Evolutionary conservation across 768 basidiomycete species (phyloP), one percentile per base, ranked within the genome.

Genomic region (Lentinula detonsa): DNA sequence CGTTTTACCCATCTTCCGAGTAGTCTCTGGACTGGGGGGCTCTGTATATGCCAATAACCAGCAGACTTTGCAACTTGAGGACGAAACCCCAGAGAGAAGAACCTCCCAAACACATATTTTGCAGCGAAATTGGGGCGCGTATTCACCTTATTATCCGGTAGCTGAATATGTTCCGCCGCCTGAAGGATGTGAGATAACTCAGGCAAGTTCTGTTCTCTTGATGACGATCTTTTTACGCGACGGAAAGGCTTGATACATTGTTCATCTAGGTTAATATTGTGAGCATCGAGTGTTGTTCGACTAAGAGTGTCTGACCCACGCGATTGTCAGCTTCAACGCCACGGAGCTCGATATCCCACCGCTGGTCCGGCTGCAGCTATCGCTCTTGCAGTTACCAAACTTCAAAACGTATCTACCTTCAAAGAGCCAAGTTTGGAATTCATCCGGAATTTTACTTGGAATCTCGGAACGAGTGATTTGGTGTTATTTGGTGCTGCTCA

Each of bases 311-410:
- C 28, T 28, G 28, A 3, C 28, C 28, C 28, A 28, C 3, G 28
- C 28, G 3, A 28, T 28, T 28, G 28, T 35, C 13, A 93, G 91
- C 74, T 95, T 8, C 87, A 93, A 72, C 78, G 92, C 10, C 92
- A 95, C 67, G 91, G 91, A 2, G 84, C 90, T 1, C 83, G 92
- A 35, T 93, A 79, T 65, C 92, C 92, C 0, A 93, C 91, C 0
- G 64, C 68, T 0, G 76, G 77, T 1, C 78, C 82, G 10, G 69
- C 77, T 1, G 64, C 66, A 9, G 59, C 63, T 33, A 88, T 89
- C 8, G 63, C 70, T 16, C 62, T 67, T 4, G 78, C 86, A 0
- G 66, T 94, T 8, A 61, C 68, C 5, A 88, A 87, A 63, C 74
- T 93, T 0, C 68, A 82, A 61, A 66, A 76, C 0, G 86, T 78